Conservation (phyloP, 2,329 filamentous ascomycete genomes). For the Juglanconis sp. region DNA sequence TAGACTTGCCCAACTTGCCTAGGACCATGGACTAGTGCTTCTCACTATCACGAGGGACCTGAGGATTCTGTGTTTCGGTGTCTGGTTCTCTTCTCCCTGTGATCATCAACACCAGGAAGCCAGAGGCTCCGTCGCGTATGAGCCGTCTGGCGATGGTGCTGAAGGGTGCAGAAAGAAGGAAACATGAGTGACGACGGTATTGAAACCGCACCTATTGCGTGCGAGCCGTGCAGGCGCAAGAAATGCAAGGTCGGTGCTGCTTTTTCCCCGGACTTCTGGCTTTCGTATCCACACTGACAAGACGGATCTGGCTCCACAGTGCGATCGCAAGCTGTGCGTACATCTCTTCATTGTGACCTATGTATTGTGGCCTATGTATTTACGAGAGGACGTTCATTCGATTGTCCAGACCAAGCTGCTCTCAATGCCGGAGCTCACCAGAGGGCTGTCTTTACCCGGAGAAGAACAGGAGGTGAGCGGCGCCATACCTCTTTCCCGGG, state of each 20-base stretch:
- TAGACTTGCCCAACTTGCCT: no score
- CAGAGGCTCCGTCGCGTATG: no score
- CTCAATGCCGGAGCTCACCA: constrained; percentile 7
- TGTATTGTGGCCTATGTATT: background rate
- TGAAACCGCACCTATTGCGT: constrained; percentile 8
- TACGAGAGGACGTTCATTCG: background rate
- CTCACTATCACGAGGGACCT: no score
- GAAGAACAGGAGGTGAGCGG: constrained; percentile 10
- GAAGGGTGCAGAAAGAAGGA: background rate
- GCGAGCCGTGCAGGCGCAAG: constrained; percentile 16
- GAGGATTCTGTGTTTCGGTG: no score
- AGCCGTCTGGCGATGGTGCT: background rate
- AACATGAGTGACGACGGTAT: constrained; percentile 9
- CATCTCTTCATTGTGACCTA: background rate
- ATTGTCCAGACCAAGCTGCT: constrained; percentile 8
- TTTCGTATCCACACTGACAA: constrained; percentile 1
- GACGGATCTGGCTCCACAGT: constrained; percentile 1
- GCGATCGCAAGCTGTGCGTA: constrained; percentile 17
- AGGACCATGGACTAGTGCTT: no score
- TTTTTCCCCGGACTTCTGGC: background rate
- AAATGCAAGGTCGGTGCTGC: constrained; percentile 18
- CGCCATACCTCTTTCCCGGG: background rate
- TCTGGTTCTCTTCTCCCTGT: no score
- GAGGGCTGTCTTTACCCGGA: constrained; percentile 8
- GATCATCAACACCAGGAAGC: no score